Conservation (phyloP, 345 rosid species). For the Punica granatum region DNA sequence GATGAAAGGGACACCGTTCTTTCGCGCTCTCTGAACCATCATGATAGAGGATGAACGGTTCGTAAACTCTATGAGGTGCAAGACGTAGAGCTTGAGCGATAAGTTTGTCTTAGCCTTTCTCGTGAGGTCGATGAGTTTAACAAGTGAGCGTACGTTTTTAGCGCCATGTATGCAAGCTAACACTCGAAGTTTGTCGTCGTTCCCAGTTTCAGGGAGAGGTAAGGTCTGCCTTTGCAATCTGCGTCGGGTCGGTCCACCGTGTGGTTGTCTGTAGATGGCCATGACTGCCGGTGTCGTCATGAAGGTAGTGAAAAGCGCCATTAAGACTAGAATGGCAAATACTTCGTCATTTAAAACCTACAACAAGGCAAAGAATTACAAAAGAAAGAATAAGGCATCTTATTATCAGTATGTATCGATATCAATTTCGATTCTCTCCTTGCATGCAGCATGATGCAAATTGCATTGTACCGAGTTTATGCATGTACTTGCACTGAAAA, state of each 20-base stretch:
- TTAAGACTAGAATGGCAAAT: slow-evolving; percentile 66
- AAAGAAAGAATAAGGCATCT: too few species aligned
- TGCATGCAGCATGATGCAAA: too few species aligned
- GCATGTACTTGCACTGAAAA: too few species aligned
- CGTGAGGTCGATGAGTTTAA: slow-evolving; percentile 51
- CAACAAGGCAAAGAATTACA: neutral
- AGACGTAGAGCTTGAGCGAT: slow-evolving; percentile 51
- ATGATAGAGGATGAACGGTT: slow-evolving; percentile 70
- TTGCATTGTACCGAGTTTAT: too few species aligned
- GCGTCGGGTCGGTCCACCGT: slow-evolving; percentile 18
- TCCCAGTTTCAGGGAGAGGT: slow-evolving; percentile 22
- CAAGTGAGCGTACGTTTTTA: slow-evolving; percentile 53
- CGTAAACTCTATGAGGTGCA: slow-evolving; percentile 77
- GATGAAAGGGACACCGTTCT: slow-evolving; percentile 63
- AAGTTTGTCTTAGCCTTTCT: slow-evolving; percentile 43
- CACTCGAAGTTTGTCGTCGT: slow-evolving; percentile 46
- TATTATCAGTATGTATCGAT: too few species aligned
- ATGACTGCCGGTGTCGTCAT: slow-evolving; percentile 65
- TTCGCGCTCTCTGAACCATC: slow-evolving; percentile 56
- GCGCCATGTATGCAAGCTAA: slow-evolving; percentile 67
- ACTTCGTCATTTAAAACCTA: slow-evolving; percentile 74
- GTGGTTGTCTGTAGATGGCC: slow-evolving; percentile 61
- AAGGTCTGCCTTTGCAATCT: slow-evolving; percentile 42
- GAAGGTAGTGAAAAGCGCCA: slow-evolving; percentile 89
- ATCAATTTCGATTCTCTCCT: too few species aligned